Conservation (phyloP, 495 filamentous ascomycete genomes). For the Letharia columbiana region DNA sequence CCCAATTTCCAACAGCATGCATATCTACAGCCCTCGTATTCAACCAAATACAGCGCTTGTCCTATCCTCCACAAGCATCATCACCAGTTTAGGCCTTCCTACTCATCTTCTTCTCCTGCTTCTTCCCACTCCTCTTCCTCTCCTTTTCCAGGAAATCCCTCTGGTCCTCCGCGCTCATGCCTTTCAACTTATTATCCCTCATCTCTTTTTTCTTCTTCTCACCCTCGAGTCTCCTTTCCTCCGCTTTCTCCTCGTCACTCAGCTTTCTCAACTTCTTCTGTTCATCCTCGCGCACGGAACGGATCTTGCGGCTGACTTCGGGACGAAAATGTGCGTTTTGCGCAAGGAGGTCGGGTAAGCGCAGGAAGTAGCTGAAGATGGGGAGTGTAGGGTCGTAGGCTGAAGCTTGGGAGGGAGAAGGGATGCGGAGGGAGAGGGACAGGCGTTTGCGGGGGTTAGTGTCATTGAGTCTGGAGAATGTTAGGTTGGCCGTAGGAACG, state of each 20-base stretch:
- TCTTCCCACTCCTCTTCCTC: conserved; percentile 70
- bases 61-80: background rate
- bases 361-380: conserved; percentile 75
- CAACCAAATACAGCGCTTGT: background rate
- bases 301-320: conserved; percentile 80
- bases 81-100: conserved; percentile 31
- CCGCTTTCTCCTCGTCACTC: conserved; percentile 87
- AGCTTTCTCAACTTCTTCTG: conserved; percentile 68
- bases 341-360: conserved; percentile 72
- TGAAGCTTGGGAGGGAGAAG: conserved; percentile 44
- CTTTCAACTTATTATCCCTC: conserved; percentile 72
- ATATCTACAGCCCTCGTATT: background rate
- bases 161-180: conserved; percentile 86
- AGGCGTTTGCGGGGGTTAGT: conserved; percentile 78
- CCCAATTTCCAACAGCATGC: background rate
- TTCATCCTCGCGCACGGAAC: conserved; percentile 70
- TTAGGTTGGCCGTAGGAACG: conserved; percentile 23
- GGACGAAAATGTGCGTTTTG: conserved; percentile 72
- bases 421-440: conserved; percentile 64
- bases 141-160: conserved; percentile 92
- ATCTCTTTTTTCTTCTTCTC: conserved; percentile 90
- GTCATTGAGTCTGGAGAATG: conserved; percentile 63
- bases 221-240: conserved; percentile 67
- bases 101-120: conserved; percentile 60
- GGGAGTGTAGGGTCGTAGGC: conserved; percentile 60